Evolutionary conservation across 176 grass and related monocot species (phyloP), one percentile per base, ranked within the genome.

Genomic region (Rhynchospora tenuis): DNA sequence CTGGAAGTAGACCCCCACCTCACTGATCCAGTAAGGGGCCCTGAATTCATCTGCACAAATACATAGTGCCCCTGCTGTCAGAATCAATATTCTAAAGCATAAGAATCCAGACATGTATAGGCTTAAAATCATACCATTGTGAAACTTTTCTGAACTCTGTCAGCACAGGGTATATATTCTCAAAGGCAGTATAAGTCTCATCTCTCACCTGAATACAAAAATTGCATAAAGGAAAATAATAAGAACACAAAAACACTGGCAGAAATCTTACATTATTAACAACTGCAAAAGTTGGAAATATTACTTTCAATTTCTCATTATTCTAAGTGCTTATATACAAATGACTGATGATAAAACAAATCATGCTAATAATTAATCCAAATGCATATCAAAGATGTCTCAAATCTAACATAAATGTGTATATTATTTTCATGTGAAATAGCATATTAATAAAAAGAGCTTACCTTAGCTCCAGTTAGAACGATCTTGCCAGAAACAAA

Each of bases 401-500:
- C 46, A 51, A 51, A 50, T 50, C 11, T 51, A 43, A 4, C 19
- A 45, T 19, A 26, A 38, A 38, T 43, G 43, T 6, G 19, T 59
- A 74, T 38, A 29, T 16, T 59, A 33, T 73, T 59, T 45, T 28
- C 9, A 85, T 64, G 38, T 26, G 9, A 59, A 65, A n/a, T 14
- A 26, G 19, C 33, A 45, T 57, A 26, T 23, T 5, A 59, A 45
- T 15, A 59, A 0, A 0, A 9, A 81, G 1, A 26, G 6, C 82
- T 86, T 81, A 94, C 95, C 95, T 98, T 95, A 75, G 95, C 92
- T 8, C 91, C 95, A 24, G 92, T 98, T 43, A 98, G 91, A 84
- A 98, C 95, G 86, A 98, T 98, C 80, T 98, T 95, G 68, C 95
- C 95, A 44, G 95, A 98, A 77, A 98, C 95, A 71, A 98, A 98